Evolutionary conservation across 768 basidiomycete genomes (phyloP), one percentile per base, ranked within the genome.

Genomic region (Neoboletus brunneissimus): DNA sequence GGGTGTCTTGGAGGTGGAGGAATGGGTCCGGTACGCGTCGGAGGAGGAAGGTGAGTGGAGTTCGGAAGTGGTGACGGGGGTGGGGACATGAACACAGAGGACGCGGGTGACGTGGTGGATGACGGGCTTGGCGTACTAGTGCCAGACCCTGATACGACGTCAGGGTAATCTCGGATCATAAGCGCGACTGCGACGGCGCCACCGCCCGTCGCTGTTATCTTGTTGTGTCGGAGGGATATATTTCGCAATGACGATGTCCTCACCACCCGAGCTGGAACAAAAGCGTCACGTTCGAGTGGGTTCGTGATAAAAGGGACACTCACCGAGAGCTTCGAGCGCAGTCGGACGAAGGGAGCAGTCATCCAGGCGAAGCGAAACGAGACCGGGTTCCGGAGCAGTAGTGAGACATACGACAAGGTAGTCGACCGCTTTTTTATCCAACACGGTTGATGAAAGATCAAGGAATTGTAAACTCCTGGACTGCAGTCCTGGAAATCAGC

Each of bases 161-260:
- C 93, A 4, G 93, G 91, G 67, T 98, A 98, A 71, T 99, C 96
- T 50, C 91, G 84, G 59, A 98, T 94, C 92, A 99, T 95, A 50
- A 97, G 80, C 0, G 96, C 94, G 13, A 98, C 79, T 0, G 94
- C 90, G 6, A 98, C 93, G 9, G 89, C 94, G 34, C 94, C 93
- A 7, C 90, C 94, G 34, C 94, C 94, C 0, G 89, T 82, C 0
- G 86, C 81, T 34, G 80, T 84, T 64, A 98, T 97, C 42, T 84
- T 83, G 72, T 99, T 98, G 45, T 91, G 82, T 16, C 96, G 84
- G 23, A 99, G 74, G 5, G 94, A 96, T 48, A 99, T 86, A 66
- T 99, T 93, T 55, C 85, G 83, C 55, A 99, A 73, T 0, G 87
- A 86, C 0, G 93, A 94, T 0, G 82, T 85, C 5, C 96, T 89